phyloP scores from a whole-genome alignment of 1,284 basidiomycete species.

The Gomphus sp. region DNA sequence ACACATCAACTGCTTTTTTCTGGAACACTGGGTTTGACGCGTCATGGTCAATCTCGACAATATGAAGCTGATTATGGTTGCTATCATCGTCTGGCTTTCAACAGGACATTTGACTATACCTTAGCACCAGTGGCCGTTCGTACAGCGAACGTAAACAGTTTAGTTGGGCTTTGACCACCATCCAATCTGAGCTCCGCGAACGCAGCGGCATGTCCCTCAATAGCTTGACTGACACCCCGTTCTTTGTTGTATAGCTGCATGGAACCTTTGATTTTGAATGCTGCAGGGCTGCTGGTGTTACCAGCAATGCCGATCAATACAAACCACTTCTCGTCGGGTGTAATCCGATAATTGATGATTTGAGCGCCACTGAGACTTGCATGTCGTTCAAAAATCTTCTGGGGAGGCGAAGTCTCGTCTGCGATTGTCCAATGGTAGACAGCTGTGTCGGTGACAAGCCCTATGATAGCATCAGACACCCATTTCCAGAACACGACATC shows the following conservation, averaged over 20 bases:
- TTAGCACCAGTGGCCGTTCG: constrained; percentile 95
- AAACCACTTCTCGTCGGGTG: constrained; percentile 94
- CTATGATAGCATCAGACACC: constrained; percentile 86
- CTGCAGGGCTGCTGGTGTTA: constrained; percentile 85
- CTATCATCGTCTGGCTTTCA: not conserved
- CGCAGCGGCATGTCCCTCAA: constrained; percentile 96
- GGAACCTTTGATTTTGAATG: constrained; percentile 96
- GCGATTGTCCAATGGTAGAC: constrained; percentile 92
- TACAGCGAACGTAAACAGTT: constrained; percentile 94
- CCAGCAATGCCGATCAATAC: constrained; percentile 95
- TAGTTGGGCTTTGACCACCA: constrained; percentile 74
- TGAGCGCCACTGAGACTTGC: constrained; percentile 90
- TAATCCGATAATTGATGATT: constrained; percentile 97
- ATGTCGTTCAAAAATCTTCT: constrained; percentile 96
- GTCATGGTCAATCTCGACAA: constrained; percentile 97
- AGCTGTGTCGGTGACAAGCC: constrained; percentile 90
- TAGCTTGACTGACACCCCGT: constrained; percentile 95
- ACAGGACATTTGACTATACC: constrained; percentile 39
- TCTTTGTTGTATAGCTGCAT: constrained; percentile 93
- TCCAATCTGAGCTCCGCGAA: constrained; percentile 92
- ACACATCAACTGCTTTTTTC: constrained; percentile 99
- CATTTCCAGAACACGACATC: constrained; percentile 99
- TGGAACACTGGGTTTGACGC: constrained; percentile 92
- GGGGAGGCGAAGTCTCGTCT: constrained; percentile 65
- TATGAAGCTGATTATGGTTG: constrained; percentile 64